Conservation (phyloP, 257 asterid species). For the Solanum pimpinellifolium region DNA sequence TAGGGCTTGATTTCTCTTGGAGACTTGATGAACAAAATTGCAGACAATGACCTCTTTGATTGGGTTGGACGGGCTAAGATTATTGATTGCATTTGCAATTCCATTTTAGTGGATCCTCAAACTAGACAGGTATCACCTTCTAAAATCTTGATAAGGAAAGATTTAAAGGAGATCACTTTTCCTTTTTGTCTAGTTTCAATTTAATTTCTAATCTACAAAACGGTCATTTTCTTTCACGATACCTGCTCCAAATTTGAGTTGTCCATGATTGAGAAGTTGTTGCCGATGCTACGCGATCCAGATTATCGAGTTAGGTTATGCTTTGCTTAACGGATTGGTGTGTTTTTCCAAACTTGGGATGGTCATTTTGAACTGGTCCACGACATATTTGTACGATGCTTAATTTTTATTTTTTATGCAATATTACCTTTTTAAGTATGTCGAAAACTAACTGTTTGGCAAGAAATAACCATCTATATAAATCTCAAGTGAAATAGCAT, state of each 20-base stretch:
- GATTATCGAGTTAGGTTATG: constrained; percentile 86
- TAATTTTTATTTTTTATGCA: not conserved
- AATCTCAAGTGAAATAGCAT: not conserved
- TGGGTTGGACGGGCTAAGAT: constrained; percentile 80
- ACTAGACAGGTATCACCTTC: constrained; percentile 62
- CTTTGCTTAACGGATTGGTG: constrained; percentile 66
- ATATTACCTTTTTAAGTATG: not conserved
- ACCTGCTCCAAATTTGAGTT: constrained; percentile 17
- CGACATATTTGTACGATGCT: constrained; percentile 65
- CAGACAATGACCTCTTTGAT: constrained; percentile 41
- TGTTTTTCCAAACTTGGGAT: constrained; percentile 95
- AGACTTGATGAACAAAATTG: constrained; percentile 63
- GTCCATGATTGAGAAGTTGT: constrained; percentile 73
- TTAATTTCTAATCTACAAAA: constrained; percentile 5
- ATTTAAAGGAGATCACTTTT: not conserved
- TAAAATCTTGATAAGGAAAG: not conserved
- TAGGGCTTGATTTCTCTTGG: constrained; percentile 72
- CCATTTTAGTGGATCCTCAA: constrained; percentile 66
- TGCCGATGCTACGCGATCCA: constrained; percentile 76
- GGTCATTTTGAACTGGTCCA: constrained; percentile 89
- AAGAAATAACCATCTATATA: not conserved
- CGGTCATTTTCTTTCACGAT: not conserved
- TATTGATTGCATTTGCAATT: constrained; percentile 70
- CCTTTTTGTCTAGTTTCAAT: not conserved
- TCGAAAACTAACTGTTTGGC: not conserved